phyloP scores from a whole-genome alignment of 805 yeast species.

The Candida schatavii region DNA sequence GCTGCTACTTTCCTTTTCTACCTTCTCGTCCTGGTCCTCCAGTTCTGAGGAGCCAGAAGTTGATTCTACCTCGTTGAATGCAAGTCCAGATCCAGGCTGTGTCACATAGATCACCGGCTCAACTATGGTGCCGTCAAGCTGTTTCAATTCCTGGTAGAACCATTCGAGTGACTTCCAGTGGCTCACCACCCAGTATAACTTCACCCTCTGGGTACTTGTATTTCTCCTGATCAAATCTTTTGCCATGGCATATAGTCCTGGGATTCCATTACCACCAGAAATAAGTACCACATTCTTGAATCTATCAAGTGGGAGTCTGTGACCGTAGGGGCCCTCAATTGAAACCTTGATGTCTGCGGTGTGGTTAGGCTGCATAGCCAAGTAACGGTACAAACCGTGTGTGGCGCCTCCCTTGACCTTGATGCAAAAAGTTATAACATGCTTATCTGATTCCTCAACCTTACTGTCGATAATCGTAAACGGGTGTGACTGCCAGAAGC shows the following conservation, averaged over 20 bases:
- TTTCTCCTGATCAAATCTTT: constrained; percentile 17
- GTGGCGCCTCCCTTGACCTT: constrained; percentile 39
- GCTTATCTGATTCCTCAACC: constrained; percentile 13
- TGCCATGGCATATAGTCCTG: constrained; percentile 36
- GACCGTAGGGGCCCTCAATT: constrained; percentile 44
- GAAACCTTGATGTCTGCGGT: constrained; percentile 26
- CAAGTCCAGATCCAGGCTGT: constrained; percentile 16
- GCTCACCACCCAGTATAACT: constrained; percentile 28
- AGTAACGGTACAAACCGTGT: constrained; percentile 33
- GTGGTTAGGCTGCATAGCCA: constrained; percentile 30
- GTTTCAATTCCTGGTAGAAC: constrained; percentile 24
- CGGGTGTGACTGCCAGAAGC: constrained; percentile 48
- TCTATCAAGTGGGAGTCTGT: constrained; percentile 25
- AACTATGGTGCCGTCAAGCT: constrained; percentile 24
- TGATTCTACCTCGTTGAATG: neutral
- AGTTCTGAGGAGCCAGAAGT: neutral
- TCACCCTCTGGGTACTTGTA: constrained; percentile 9
- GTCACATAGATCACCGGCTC: constrained; percentile 37
- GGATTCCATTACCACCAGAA: constrained; percentile 42
- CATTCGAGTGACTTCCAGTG: constrained; percentile 28
- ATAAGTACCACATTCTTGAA: constrained; percentile 26
- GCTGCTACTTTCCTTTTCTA: neutral
- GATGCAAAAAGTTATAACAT: constrained; percentile 45
- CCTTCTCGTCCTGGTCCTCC: constrained; percentile 7
- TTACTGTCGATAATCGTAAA: constrained; percentile 33